These are phyloP conservation scores for Cynara cardunculus DNA, from an alignment of 129 eudicot species.

Conservation along the genomic window DNA sequence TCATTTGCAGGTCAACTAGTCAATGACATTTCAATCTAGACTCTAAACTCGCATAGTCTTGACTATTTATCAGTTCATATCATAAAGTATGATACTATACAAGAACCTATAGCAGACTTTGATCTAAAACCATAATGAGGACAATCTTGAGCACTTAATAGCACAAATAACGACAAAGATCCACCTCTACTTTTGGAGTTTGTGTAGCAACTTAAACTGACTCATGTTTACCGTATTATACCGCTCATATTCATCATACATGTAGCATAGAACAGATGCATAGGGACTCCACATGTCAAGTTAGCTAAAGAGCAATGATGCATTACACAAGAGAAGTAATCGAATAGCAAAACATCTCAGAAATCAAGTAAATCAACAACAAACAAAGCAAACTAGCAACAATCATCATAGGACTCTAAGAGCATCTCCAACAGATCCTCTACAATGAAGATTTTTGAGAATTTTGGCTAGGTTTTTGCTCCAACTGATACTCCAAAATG, in stretches of 20 bases:
- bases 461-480: neutral
- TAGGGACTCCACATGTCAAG: neutral
- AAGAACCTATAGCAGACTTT: neutral
- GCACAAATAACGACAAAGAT: neutral
- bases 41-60: neutral
- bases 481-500: neutral
- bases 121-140: neutral
- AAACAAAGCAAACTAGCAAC: neutral
- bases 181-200: neutral
- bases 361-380: neutral
- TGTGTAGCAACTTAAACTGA: neutral
- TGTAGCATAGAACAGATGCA: neutral
- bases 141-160: neutral
- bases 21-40: neutral
- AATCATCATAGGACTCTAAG: neutral
- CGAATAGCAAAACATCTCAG: neutral
- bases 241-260: constrained; percentile 2
- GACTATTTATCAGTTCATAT: neutral
- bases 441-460: neutral
- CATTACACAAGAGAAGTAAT: neutral
- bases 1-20: neutral
- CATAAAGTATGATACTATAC: neutral
- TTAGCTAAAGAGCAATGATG: neutral
- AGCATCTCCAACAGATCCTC: neutral
- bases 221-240: neutral